Evolutionary conservation across 1,139 yeast genomes (phyloP).

Genomic region (Geotrichum reessii): DNA sequence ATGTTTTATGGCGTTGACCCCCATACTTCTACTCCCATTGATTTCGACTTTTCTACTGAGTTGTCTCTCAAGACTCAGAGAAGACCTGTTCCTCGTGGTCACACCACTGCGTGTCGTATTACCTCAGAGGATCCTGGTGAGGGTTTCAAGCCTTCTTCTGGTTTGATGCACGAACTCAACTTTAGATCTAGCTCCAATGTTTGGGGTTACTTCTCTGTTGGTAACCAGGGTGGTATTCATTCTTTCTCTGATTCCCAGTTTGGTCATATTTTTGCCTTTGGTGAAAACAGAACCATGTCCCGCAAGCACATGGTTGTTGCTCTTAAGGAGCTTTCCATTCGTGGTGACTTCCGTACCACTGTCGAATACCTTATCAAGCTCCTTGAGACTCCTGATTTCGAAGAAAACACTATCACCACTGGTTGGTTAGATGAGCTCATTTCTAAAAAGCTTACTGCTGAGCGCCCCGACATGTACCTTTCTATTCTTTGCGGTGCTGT

Average conservation of each 20-base stretch:
- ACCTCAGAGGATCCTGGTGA: conserved; percentile 99
- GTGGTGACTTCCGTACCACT: conserved; percentile 98
- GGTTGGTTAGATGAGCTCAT: conserved; percentile 98
- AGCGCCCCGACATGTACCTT: conserved; percentile 84
- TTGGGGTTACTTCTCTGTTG: conserved; percentile 98
- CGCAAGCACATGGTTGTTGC: conserved; percentile 99
- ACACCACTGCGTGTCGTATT: conserved; percentile 97
- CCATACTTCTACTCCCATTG: conserved; percentile 82
- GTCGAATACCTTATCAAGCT: conserved; percentile 93
- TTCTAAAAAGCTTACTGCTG: conserved; percentile 87
- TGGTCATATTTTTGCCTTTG: conserved; percentile 97
- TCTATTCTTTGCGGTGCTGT: conserved; percentile 98
- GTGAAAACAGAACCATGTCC: conserved; percentile 96
- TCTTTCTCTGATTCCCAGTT: conserved; percentile 97
- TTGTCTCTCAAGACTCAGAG: conserved; percentile 73
- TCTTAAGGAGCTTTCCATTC: conserved; percentile 85
- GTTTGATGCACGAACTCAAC: conserved; percentile 90
- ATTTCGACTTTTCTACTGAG: conserved; percentile 77
- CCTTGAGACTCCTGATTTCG: conserved; percentile 93
- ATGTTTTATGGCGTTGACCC: conserved; percentile 93
- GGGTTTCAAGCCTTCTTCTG: conserved; percentile 98
- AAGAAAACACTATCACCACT: conserved; percentile 91
- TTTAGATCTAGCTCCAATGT: conserved; percentile 95
- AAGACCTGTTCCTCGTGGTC: conserved; percentile 93
- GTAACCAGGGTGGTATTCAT: conserved; percentile 94